A percentile compares a stretch with the other conserved stretches of the same genome.
phyloP scores from a whole-genome alignment of 2,329 filamentous ascomycete genomes.

The Pseudocercospora fuligena region DNA sequence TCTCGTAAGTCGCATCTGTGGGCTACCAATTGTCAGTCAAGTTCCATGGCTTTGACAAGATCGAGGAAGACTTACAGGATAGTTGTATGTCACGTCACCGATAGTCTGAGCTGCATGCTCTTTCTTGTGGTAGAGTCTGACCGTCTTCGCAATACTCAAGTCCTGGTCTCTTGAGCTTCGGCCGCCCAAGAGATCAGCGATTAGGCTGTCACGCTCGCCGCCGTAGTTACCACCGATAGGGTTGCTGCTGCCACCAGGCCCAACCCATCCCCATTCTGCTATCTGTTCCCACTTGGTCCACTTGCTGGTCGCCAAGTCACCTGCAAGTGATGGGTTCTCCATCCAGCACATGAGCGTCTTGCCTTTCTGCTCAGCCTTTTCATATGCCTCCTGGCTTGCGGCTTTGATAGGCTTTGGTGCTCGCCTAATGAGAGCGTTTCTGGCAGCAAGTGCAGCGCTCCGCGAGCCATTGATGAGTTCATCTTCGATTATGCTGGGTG shows the following conservation, averaged over 20 bases:
- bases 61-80: constrained; percentile 8
- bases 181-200: not conserved
- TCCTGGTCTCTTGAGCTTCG: too few relatives aligned
- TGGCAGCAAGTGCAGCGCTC: too few relatives aligned
- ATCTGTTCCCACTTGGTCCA: constrained; percentile 11
- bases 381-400: not conserved
- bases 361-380: constrained; percentile 12
- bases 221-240: not conserved
- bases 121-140: not conserved
- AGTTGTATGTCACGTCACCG: constrained; percentile 1
- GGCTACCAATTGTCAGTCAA: too few relatives aligned
- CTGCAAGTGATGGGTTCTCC: constrained; percentile 13
- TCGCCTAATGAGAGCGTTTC: not conserved
- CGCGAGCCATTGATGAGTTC: too few relatives aligned
- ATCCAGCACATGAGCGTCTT: constrained; percentile 18
- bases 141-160: too few relatives aligned
- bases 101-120: not conserved
- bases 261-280: constrained; percentile 16
- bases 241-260: not conserved
- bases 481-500: not conserved
- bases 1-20: not conserved
- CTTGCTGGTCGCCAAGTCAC: constrained; percentile 5
- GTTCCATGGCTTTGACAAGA: too few relatives aligned
- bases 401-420: not conserved
- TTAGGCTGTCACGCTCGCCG: not conserved